phyloP scores from a whole-genome alignment of 2,329 filamentous ascomycete genomes.

The Dactylonectria estremocensis region DNA sequence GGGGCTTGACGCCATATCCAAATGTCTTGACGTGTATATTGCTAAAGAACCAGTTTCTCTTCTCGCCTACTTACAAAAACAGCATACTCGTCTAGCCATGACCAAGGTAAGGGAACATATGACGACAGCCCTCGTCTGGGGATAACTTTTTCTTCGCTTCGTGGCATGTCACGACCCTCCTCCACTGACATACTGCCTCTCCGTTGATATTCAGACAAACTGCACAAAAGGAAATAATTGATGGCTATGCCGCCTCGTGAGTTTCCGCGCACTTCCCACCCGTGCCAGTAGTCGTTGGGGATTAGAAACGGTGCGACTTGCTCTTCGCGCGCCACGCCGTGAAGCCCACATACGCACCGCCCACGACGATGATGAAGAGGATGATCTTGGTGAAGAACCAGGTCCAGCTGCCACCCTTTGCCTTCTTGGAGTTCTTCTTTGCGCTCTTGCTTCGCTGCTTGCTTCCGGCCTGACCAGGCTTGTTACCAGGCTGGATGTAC shows the following conservation, averaged over 20 bases:
- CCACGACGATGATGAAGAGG: slow-evolving; percentile 78
- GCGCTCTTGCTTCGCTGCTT: slow-evolving; percentile 56
- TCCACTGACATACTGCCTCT: not conserved
- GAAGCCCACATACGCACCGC: slow-evolving; percentile 86
- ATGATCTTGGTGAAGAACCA: slow-evolving; percentile 86
- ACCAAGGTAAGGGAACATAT: slow-evolving; percentile 27
- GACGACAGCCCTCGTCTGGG: slow-evolving; percentile 17
- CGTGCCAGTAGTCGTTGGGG: not conserved
- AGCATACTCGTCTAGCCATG: slow-evolving; percentile 22
- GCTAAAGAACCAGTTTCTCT: slow-evolving; percentile 15
- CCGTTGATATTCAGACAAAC: slow-evolving; percentile 27
- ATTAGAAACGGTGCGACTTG: slow-evolving; percentile 72
- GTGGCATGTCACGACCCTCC: slow-evolving; percentile 17
- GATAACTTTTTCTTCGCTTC: slow-evolving; percentile 14
- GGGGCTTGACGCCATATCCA: slow-evolving; percentile 4
- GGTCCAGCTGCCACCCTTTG: slow-evolving; percentile 66
- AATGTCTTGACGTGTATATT: slow-evolving; percentile 16
- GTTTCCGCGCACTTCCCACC: slow-evolving; percentile 13
- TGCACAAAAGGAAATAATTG: slow-evolving; percentile 26
- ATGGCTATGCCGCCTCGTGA: slow-evolving; percentile 21
- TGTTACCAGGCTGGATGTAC: slow-evolving; percentile 75
- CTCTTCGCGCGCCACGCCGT: slow-evolving; percentile 83
- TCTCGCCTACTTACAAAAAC: slow-evolving; percentile 33
- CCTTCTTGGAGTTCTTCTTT: slow-evolving; percentile 54
- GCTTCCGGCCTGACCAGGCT: slow-evolving; percentile 52